phyloP scores from a whole-genome alignment of 2,329 filamentous ascomycete genomes.

The Colletotrichum falcatum region DNA sequence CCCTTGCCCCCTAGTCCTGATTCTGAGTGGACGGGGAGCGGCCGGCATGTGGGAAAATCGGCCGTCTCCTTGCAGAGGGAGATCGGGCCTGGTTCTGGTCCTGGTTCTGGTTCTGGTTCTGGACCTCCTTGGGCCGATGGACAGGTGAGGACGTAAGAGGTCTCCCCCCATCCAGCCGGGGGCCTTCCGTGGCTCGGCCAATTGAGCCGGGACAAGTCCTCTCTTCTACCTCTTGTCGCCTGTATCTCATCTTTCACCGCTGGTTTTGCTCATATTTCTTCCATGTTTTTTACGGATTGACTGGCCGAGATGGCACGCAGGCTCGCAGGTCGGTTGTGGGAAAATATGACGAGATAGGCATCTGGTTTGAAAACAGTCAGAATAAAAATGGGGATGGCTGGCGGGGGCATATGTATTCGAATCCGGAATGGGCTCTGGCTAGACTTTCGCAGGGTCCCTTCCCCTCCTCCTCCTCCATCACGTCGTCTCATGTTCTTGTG shows the following conservation, averaged over 20 bases:
- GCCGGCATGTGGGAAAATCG: conserved; percentile 29
- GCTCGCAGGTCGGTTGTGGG: background rate
- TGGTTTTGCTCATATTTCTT: background rate
- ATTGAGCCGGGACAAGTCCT: background rate
- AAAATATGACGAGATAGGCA: background rate
- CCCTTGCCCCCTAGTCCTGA: background rate
- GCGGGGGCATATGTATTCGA: background rate
- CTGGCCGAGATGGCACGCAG: background rate
- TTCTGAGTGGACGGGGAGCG: conserved; percentile 31
- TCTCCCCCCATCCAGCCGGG: background rate
- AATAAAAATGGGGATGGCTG: conserved; percentile 23
- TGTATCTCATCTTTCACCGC: background rate
- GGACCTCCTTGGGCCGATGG: background rate
- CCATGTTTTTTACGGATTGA: background rate
- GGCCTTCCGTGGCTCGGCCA: background rate
- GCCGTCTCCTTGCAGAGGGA: background rate
- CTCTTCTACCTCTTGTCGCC: background rate
- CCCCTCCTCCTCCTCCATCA: background rate
- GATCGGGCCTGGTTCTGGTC: background rate
- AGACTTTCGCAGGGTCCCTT: conserved; percentile 11
- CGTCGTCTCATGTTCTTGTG: background rate
- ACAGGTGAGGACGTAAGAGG: too few relatives aligned
- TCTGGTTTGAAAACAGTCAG: background rate
- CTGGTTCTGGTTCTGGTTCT: background rate
- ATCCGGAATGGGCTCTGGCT: conserved; percentile 4